A percentile compares a stretch with the other conserved stretches of the same genome.
These are phyloP conservation scores for Talaromyces sp. DNA, from an alignment of 2,329 filamentous ascomycete genomes.

Conservation along the genomic window DNA sequence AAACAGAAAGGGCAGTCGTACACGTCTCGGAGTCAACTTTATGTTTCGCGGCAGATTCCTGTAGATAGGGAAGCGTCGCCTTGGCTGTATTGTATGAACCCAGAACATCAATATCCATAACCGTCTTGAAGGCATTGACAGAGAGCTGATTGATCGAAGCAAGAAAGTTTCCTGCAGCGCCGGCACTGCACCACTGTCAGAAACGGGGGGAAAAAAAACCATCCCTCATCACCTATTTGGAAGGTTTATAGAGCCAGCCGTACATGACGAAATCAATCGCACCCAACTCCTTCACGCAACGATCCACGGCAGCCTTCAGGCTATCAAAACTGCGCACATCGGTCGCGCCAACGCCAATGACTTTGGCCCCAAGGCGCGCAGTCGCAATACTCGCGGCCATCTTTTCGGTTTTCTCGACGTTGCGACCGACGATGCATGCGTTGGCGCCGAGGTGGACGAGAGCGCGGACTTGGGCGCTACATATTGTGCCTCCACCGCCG, in stretches of 20 bases:
- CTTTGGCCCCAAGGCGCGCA: slow-evolving; percentile 71
- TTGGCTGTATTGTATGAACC: slow-evolving; percentile 95
- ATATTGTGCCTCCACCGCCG: slow-evolving; percentile 88
- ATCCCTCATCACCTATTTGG: not conserved
- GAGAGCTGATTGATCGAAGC: slow-evolving; percentile 77
- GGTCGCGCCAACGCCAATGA: slow-evolving; percentile 74
- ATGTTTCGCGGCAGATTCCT: slow-evolving; percentile 66
- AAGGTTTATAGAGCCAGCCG: too few species aligned
- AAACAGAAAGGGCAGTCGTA: slow-evolving; percentile 24
- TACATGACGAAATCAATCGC: slow-evolving; percentile 90
- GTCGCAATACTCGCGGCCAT: slow-evolving; percentile 79
- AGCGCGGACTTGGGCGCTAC: slow-evolving; percentile 87
- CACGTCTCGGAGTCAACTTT: slow-evolving; percentile 56
- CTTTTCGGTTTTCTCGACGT: slow-evolving; percentile 77
- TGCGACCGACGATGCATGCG: slow-evolving; percentile 90
- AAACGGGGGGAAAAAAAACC: not conserved
- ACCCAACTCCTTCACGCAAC: slow-evolving; percentile 77
- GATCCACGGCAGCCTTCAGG: slow-evolving; percentile 69
- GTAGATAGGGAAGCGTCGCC: slow-evolving; percentile 77
- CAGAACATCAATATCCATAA: slow-evolving; percentile 93
- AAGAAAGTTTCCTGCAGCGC: slow-evolving; percentile 93
- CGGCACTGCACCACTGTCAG: slow-evolving; percentile 57
- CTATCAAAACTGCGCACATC: slow-evolving; percentile 70
- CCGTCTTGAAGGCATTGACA: slow-evolving; percentile 86
- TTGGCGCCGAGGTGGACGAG: slow-evolving; percentile 87